Conservation (phyloP, 129 eudicot species). For the Flaveria bidentis region DNA sequence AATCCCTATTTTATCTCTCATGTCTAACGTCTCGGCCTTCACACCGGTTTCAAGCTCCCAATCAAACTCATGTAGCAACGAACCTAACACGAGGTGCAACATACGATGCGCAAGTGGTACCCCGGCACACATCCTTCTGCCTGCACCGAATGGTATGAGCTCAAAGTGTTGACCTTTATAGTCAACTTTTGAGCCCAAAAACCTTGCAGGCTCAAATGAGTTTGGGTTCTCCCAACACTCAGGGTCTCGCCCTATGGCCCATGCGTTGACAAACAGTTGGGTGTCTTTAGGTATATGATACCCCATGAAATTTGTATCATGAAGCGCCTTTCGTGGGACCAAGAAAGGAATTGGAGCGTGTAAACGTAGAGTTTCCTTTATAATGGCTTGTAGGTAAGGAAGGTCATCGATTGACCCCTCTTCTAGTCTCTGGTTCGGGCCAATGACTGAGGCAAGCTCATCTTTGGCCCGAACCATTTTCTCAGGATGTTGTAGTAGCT, state of each 20-base stretch:
- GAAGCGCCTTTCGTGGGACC: conserved; percentile 41
- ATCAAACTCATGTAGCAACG: conserved; percentile 52
- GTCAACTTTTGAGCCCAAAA: conserved; percentile 40
- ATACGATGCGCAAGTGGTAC: conserved; percentile 50
- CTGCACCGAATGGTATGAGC: conserved; percentile 43
- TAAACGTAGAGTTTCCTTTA: conserved; percentile 41
- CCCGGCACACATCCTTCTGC: conserved; percentile 44
- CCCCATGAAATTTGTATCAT: conserved; percentile 39
- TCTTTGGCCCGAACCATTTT: conserved; percentile 27
- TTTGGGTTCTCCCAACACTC: conserved; percentile 39
- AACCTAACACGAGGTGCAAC: conserved; percentile 49
- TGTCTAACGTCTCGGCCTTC: conserved; percentile 38
- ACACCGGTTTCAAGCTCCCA: conserved; percentile 47
- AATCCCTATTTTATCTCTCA: conserved; percentile 51
- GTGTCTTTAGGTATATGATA: conserved; percentile 41
- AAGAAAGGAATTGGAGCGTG: conserved; percentile 45
- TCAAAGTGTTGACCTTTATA: conserved; percentile 46
- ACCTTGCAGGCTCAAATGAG: conserved; percentile 48
- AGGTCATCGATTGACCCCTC: conserved; percentile 38
- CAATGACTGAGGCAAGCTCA: conserved; percentile 25
- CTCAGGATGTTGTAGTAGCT: conserved; percentile 30
- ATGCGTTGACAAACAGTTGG: conserved; percentile 39
- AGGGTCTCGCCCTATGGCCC: conserved; percentile 54
- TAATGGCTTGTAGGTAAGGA: conserved; percentile 41
- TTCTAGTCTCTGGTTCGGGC: conserved; percentile 29